Base-by-base conservation (phyloP, 2,329 filamentous ascomycete genomes). In the Thermothelomyces thermophilus region DNA sequence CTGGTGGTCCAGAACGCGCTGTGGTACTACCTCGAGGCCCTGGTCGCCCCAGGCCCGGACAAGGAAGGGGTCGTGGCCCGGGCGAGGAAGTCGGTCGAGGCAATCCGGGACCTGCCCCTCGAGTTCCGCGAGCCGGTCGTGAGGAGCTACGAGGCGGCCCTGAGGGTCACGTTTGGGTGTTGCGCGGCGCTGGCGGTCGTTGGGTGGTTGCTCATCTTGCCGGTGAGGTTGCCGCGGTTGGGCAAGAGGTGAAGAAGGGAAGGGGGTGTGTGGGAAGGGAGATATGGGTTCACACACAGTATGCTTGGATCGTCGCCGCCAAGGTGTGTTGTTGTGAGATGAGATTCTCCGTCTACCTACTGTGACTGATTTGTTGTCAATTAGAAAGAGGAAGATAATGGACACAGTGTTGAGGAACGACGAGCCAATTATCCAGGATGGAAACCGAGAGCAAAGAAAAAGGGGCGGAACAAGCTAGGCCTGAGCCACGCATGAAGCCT, bases 1-100 rank as follows among this genome's bases (percentile, higher is more conserved):
- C 73, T 89, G 50, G 78, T 89, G 7, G 70, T 90, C 54, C 86
- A 91, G 68, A 89, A 89, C 60, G 74, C 79, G 1, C 69, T 91
- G 45, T 67, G 77, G 8, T 67, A 72, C 16, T 83, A 82, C 56
- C 72, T 91, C 5, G 66, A 77, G 4, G 55, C 63, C 10, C 73
- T 76, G 30, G 82, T 90, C 8, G 73, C 71, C 0, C n/a, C n/a
- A n/a, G 83, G 80, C 0, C 69, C 71, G 0, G 70, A 80, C 20
- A 85, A 82, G 60, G 70, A 72, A 0, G 68, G 73, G 41, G 68
- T 83, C n/a, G 75, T 82, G 35, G 66, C 66, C 39, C 64, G 62
- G 37, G 78, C 80, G 3, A 66, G 79, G 39, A 66, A 68, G 54
- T 79, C 73, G n/a, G 77, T 83, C 19, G 75, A 75, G 60, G 73